Base-by-base conservation (phyloP, 2,329 filamentous ascomycete species). In the Eutypa lata region DNA sequence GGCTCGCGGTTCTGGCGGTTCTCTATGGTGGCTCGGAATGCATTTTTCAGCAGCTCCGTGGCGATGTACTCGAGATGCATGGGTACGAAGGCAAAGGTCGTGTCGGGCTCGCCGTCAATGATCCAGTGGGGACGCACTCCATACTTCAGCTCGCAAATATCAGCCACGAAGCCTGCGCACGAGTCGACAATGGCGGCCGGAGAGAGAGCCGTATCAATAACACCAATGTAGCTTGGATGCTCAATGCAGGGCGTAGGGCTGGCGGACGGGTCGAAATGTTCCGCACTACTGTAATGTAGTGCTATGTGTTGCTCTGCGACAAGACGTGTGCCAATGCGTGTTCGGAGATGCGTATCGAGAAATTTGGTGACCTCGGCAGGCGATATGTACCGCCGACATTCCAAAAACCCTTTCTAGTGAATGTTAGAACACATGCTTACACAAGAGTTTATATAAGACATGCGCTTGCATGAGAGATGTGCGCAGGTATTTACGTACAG, bases 11-110 rank as follows among this genome's bases (percentile, higher is more conserved):
- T 87, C 64, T 83, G 86, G n/a, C 86, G 85, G 53, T 82, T 87
- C 71, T 99, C 94, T 10, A 97, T 86, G 0, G 91, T 95, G 3
- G 94, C 93, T 43, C 94, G 85, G 75, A 97, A 99, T 1, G 92
- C 90, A 66, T 99, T 99, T 72, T 99, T 99, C 53, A 99, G 81
- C 1, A 99, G 80, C 71, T 99, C 94, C 0, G 93, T 99, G 58
- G 97, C 83, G 59, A 99, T 97, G 71, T 99, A 99, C 72, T 97
- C 93, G 22, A 99, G 81, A 70, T 99, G 94, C 69, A 96, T 94
- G 14, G 94, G 94, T 8, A 99, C 87, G 65, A 95, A 94, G 19
- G 93, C 91, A 66, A 99, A 96, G 0, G 86, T 87, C n/a, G 92
- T 91, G 49, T 89, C 86, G 0, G 89, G 86, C 68, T 95, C 88